Evolutionary conservation across 345 rosid genomes (phyloP), one percentile per base, ranked within the genome.

Genomic region (Populus davidiana): DNA sequence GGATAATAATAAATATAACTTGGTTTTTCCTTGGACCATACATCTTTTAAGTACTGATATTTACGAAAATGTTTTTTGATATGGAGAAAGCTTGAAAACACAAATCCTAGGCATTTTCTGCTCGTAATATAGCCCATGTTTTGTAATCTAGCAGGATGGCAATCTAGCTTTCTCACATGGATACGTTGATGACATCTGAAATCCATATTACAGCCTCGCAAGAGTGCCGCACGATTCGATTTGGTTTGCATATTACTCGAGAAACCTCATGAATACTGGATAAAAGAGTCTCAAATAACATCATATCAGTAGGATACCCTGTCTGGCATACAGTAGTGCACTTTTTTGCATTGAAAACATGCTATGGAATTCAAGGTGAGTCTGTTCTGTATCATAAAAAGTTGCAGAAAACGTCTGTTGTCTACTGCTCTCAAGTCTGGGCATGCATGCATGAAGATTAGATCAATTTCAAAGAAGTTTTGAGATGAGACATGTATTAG

Each of bases 141-240:
- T 38, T 63, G 7, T 64, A n/a, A 35, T 18, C 7, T 59, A 43
- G 52, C n/a, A 18, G 31, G 54, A 78, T 44, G 13, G 39, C 18
- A 38, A 27, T 61, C 38, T 70, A 62, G 44, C 8, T 38, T 41
- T 75, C 13, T 71, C 33, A 18, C 21, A 31, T 47, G 27, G 17
- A 13, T 62, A n/a, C 56, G 27, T 74, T 35, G 41, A 23, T 80
- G 61, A 75, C 70, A 27, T 74, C 70, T 76, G 75, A 81, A 82
- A 80, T 86, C 78, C 75, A 78, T 70, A 80, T 87, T 91, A 90
- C 96, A 96, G 97, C 91, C 99, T 97, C 59, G 96, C 98, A 44
- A 90, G 91, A 96, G 90, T 82, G 93, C 94, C 80, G 94, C 99
- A 12, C 90, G 99, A 81, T 96, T 96, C 81, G 99, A 96, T 90